Base-by-base conservation (phyloP, 2,329 filamentous ascomycete genomes). In the Sporothrix pallida region DNA sequence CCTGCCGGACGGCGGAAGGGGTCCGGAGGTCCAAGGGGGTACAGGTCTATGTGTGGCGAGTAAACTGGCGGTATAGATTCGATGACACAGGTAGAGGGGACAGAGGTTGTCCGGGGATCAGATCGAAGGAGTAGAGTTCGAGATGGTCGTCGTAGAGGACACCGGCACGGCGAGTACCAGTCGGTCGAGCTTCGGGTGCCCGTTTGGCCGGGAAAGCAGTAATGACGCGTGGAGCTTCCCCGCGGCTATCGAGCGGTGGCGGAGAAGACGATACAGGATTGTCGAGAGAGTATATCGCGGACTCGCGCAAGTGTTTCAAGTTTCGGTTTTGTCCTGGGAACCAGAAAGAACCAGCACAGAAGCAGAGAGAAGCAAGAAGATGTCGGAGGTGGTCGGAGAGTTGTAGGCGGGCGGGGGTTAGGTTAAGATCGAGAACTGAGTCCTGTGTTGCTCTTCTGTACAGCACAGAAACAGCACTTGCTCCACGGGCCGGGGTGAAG, bases 1-100 rank as follows among this genome's bases (percentile, higher is more conserved):
- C 74, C 76, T 73, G 60, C 67, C 72, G 54, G 71, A 71, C 71
- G 72, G 75, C 75, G 69, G 75, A 69, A 46, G 70, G 62, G 70
- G 42, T 20, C 31, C 13, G 26, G 52, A 13, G 31, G 62, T 65
- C 68, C 70, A 65, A 65, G 68, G 50, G 37, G 69, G 7, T 46
- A 42, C n/a, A 56, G 72, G 37, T 67, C n/a, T 26, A 67, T 3
- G 20, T 8, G 17, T 3, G 44, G 26, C 62, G 20, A 44, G 8
- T 42, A 15, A 48, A n/a, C 44, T 48, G 46, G 23, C 15, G 46
- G 15, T 50, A 37, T 46, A 37, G 26, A 31, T n/a, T 20, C 6
- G 46, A 20, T 20, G 42, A 10, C 23, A 17, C 12, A 20, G 20
- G 13, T 26, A 8, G 23, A 46, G 48, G 20, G 48, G 7, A 26